Evolutionary conservation across 75 land plant species (phyloP).

Genomic region (Azolla pinnata): DNA sequence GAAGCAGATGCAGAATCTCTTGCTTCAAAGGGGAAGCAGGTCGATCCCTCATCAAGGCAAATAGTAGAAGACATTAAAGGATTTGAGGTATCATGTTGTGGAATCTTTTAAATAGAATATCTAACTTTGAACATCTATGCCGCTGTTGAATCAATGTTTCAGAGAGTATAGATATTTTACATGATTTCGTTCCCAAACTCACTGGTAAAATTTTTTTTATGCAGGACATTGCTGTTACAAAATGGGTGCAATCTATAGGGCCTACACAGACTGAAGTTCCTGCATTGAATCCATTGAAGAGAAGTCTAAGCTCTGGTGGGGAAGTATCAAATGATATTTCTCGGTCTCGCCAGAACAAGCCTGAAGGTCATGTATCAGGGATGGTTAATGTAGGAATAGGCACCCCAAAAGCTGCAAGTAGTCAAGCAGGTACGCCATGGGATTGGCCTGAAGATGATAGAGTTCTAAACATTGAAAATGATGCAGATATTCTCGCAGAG

Average conservation of each 20-base stretch:
- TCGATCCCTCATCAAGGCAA: constrained; percentile 39
- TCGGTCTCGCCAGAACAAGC: constrained; percentile 8
- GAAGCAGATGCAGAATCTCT: constrained; percentile 95
- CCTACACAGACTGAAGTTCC: constrained; percentile 10
- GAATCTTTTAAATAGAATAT: constrained; percentile 5
- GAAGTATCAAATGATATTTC: constrained; percentile 15
- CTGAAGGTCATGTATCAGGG: constrained; percentile 8
- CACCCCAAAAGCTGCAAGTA: constrained; percentile 34
- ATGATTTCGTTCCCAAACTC: no score
- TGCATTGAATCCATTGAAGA: constrained; percentile 20
- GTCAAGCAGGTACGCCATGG: constrained; percentile 47
- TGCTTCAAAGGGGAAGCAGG: constrained; percentile 32
- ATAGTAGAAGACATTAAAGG: constrained; percentile 18
- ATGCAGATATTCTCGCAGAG: constrained; percentile 60
- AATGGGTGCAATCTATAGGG: constrained; percentile 3
- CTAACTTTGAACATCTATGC: no score
- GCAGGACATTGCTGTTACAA: not conserved
- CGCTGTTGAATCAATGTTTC: no score
- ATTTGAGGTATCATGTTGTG: constrained; percentile 16
- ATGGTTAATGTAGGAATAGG: constrained; percentile 14
- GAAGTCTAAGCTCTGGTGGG: constrained; percentile 17
- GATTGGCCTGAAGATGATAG: constrained; percentile 66
- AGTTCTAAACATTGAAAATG: constrained; percentile 47
- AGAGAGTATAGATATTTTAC: no score
- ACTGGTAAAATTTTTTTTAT: no score